Evolutionary conservation across 139 green algal species (phyloP).

Genomic region (Yamagishiella unicocca): DNA sequence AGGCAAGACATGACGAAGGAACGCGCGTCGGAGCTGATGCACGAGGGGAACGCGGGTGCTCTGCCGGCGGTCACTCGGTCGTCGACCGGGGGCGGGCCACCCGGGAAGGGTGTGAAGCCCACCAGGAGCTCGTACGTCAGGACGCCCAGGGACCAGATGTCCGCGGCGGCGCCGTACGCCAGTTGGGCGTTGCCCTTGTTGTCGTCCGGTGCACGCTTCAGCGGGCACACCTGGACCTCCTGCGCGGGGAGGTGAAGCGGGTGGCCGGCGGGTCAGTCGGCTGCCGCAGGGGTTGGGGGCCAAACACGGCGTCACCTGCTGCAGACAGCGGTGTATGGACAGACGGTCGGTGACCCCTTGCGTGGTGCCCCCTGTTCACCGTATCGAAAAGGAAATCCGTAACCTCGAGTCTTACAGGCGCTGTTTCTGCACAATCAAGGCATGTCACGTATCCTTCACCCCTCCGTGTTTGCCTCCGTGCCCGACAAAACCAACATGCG

Average conservation of each 20-base stretch:
- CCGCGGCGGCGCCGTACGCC: constrained; percentile 46
- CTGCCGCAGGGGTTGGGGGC: background rate
- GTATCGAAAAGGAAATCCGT: background rate
- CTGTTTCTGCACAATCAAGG: background rate
- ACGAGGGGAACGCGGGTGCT: constrained; percentile 17
- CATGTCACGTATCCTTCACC: background rate
- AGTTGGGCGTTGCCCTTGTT: constrained; percentile 47
- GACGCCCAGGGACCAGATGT: constrained; percentile 61
- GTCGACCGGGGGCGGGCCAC: background rate
- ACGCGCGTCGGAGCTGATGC: constrained; percentile 25
- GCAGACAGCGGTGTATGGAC: background rate
- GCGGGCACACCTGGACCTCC: constrained; percentile 53
- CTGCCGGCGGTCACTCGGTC: background rate
- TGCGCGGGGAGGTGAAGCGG: background rate
- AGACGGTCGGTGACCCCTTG: background rate
- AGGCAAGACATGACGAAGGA: constrained; percentile 51
- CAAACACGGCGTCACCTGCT: background rate
- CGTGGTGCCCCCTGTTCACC: background rate
- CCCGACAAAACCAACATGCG: no score
- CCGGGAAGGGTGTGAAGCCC: constrained; percentile 11
- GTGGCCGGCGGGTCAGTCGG: no score
- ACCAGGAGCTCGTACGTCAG: constrained; percentile 69
- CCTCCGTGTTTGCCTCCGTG: background rate
- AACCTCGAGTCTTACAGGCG: background rate
- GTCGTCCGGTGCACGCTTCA: constrained; percentile 54